Base-by-base conservation (phyloP, 2,329 filamentous ascomycete species). In the Pezicula rhizophila region DNA sequence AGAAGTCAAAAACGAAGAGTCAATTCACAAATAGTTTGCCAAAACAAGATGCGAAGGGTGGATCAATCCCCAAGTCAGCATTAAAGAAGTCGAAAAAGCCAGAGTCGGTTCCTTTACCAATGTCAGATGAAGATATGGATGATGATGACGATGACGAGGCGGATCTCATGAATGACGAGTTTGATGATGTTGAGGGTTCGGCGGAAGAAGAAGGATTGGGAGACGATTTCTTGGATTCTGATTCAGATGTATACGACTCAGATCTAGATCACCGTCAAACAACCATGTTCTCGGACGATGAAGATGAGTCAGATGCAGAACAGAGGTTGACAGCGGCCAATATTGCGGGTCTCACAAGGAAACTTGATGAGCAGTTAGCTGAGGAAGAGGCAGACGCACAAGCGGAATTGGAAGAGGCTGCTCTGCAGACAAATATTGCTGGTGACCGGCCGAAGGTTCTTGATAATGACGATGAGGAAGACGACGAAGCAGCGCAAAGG, bases 251-350 rank as follows among this genome's bases (percentile, higher is more conserved):
- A 17, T 70, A 70, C 35, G 67, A 71, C 50, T 68, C 68, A 26
- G 79, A 79, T 54, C 75, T 76, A 44, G 72, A 74, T 57, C 84
- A 84, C 0, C 76, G 57, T 52, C 71, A 77, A 60, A 80, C 84
- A 60, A 80, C 84, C 56, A 89, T 96, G 75, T 99, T 95, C 75
- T 97, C 93, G 0, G 93, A 97, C 56, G 92, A 97, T 63, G 90
- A 95, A 59, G 88, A 92, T 56, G 85, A 90, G 45, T 91, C 87
- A 1, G 89, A 95, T 60, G 85, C 82, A 5, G 89, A 96, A 69
- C 91, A 96, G 70, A 85, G 84, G 66, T 78, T 99, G 57, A 99
- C 89, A 45, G 91, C 91, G 2, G 93, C 93, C 54, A 99, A 99
- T 68, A 97, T 99, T 54, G 93, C 86, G 60, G 93, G 93, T 50